Base-by-base conservation (phyloP, 768 basidiomycete genomes). In the Suillus americanus region DNA sequence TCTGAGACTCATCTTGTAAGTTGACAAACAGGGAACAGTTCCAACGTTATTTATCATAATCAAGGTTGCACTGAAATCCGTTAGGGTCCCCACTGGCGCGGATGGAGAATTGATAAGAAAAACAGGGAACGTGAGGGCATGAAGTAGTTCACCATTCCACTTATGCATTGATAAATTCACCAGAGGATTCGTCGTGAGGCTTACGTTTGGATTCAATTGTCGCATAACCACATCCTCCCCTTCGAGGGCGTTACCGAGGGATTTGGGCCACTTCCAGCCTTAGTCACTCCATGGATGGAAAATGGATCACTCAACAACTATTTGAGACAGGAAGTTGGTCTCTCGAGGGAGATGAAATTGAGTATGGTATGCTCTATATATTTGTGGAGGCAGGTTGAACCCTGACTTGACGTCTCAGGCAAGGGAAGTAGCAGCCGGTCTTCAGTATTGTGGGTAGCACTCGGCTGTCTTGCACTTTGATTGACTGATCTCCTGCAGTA, bases 251-350 rank as follows among this genome's bases (percentile, higher is more conserved):
- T 74, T 8, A 53, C 66, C 28, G 67, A 50, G 40, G 20, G 62
- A 3, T 25, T 62, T 9, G 63, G 51, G 35, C 59, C 2, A 64
- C 62, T 59, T 68, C 68, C 6, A 67, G 65, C 50, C 3, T 9
- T 73, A 18, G 67, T 75, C 33, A 68, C 70, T 61, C 70, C 69
- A 4, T 77, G 70, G 71, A 70, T 72, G 64, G 46, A 59, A 30
- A 75, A 73, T 1, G 75, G 76, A 12, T 69, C 77, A 53, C 62
- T 81, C 1, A 37, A 63, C 23, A 64, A 67, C 20, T 81, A 76
- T 60, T 48, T 81, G 28, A 65, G 62, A 28, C 30, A 45, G n/a
- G 64, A 16, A n/a, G 37, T 48, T 38, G n/a, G 10, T 23, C 45
- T 46, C 1, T 48, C 46, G 23, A 3, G 23, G 48, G 23, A 14